These are phyloP conservation scores for Phytopythium aichiense DNA, from an alignment of 352 stramenopile species.

Conservation along the genomic window DNA sequence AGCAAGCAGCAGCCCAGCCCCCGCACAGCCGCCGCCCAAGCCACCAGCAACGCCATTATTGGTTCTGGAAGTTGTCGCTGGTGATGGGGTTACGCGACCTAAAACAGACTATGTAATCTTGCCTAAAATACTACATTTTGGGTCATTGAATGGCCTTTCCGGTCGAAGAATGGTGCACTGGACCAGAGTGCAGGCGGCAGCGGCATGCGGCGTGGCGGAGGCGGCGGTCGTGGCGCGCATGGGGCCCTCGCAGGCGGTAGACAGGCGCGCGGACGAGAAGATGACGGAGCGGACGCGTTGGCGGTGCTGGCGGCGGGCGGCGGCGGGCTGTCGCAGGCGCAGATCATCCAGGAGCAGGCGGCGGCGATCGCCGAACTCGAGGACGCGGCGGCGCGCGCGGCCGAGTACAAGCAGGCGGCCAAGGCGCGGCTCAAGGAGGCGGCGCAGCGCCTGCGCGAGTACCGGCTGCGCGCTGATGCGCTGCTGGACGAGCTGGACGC, in stretches of 20 bases:
- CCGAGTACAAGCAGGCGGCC: slow-evolving; percentile 51
- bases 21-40: background rate
- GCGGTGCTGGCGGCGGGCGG: background rate
- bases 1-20: background rate
- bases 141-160: no score
- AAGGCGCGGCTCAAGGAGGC: slow-evolving; percentile 72
- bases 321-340: slow-evolving; percentile 42
- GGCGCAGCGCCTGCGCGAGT: slow-evolving; percentile 49
- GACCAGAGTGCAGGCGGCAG: background rate
- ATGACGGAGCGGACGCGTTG: background rate
- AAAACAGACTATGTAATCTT: background rate
- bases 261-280: background rate
- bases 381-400: slow-evolving; percentile 24
- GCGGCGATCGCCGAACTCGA: slow-evolving; percentile 47
- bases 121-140: no score
- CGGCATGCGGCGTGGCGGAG: background rate
- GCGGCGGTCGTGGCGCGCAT: background rate
- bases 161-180: background rate
- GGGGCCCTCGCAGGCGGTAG: background rate
- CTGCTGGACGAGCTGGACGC: slow-evolving; percentile 26
- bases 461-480: slow-evolving; percentile 50
- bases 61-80: no score
- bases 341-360: slow-evolving; percentile 70
- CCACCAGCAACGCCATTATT: background rate
- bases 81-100: background rate